Percentiles rank a stretch among this genome's conserved stretches.
phyloP scores from a whole-genome alignment of 441 rosid species.

The Syzygium syzygioides region DNA sequence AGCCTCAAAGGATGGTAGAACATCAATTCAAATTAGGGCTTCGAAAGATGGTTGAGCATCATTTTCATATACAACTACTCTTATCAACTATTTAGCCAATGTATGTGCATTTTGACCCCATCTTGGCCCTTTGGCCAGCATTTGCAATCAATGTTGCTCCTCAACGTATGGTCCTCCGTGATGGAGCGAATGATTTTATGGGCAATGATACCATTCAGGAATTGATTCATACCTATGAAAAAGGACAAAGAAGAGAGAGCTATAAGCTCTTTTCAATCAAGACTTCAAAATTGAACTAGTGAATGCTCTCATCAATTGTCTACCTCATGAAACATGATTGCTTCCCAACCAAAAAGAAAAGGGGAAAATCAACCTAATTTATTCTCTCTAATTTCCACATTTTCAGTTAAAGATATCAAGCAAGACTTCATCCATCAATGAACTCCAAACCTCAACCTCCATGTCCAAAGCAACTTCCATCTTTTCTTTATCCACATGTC shows the following conservation, averaged over 20 bases:
- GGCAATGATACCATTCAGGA: not conserved
- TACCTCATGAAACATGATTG: not conserved
- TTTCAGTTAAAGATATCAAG: slow-evolving; percentile 17
- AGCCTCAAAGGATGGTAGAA: not conserved
- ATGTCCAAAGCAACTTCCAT: slow-evolving; percentile 28
- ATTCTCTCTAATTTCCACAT: not conserved
- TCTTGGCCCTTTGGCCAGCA: not conserved
- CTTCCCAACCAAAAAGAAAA: not conserved
- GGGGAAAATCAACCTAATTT: not conserved
- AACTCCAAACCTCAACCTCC: slow-evolving; percentile 38
- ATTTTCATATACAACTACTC: not conserved
- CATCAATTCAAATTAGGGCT: not conserved
- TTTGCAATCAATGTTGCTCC: not conserved
- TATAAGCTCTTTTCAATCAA: not conserved
- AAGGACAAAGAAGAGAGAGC: not conserved
- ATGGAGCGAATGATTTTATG: not conserved
- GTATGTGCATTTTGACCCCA: not conserved
- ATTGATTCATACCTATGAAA: not conserved
- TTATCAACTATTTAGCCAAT: not conserved
- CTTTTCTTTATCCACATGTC: slow-evolving; percentile 20
- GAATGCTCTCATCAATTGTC: not conserved
- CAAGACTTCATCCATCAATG: slow-evolving; percentile 49
- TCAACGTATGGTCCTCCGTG: not conserved
- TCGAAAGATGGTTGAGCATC: not conserved
- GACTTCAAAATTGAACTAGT: not conserved